A percentile compares a stretch with the other conserved stretches of the same genome.
Evolutionary conservation across 1,284 basidiomycete species (phyloP).

Genomic region (Tremellales sp.): DNA sequence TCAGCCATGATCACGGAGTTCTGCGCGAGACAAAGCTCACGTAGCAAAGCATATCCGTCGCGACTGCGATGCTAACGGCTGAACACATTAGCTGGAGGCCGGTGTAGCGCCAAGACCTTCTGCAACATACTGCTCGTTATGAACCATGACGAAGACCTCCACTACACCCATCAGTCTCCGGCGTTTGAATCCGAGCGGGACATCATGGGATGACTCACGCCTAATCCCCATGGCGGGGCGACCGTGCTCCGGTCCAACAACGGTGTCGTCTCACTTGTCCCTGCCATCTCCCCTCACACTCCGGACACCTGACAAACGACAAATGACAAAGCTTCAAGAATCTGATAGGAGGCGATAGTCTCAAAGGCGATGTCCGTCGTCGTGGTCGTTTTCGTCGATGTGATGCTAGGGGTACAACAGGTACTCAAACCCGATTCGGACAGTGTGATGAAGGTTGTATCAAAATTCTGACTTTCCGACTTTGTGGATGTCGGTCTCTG

Average conservation of each 20-base stretch:
- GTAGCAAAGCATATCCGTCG: neutral
- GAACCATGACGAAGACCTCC: neutral
- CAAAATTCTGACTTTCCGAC: no score
- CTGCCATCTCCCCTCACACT: neutral
- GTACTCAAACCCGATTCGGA: no score
- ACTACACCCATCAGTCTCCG: neutral
- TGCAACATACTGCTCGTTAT: neutral
- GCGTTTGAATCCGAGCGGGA: neutral
- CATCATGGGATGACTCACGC: neutral
- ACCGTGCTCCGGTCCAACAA: neutral
- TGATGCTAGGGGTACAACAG: no score
- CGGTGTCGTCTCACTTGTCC: neutral
- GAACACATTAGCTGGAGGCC: neutral
- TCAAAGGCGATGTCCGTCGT: no score
- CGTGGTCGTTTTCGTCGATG: no score
- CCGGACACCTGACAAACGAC: no score
- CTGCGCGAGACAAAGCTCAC: neutral
- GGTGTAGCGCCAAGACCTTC: neutral
- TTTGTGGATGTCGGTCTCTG: no score
- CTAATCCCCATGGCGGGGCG: neutral
- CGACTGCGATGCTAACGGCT: neutral
- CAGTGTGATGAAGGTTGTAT: no score
- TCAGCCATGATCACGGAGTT: neutral
- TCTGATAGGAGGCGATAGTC: no score
- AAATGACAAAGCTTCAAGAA: no score